Evolutionary conservation across 129 eudicot genomes (phyloP), one percentile per base, ranked within the genome.

Genomic region (Flaveria sonorensis): DNA sequence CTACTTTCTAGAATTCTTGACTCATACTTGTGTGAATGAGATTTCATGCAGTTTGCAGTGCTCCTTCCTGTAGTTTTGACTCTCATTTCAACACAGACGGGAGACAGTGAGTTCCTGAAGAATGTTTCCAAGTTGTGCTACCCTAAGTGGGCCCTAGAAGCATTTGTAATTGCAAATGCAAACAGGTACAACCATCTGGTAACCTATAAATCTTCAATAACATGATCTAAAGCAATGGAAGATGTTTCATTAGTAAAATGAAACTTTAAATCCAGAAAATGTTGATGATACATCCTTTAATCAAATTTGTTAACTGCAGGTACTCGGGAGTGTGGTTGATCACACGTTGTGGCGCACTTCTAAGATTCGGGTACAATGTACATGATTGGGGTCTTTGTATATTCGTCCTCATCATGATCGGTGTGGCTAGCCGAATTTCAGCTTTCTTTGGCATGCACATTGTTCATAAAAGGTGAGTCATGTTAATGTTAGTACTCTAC

Each of bases 121-220:
- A 32, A 30, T 39, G 10, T 93, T 26, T 88, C 89, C 1, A 87
- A 91, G 71, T 40, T 88, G 42, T 88, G 98, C 80, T 93, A 93
- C 77, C 87, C 97, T 45, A 93, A 87, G 77, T 93, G 98, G 98
- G 97, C 97, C 4, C 72, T 90, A 43, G 98, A 93, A 84, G 97
- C 97, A 77, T 90, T 93, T 74, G 97, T 93, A 39, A 82, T 93
- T 46, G 88, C 92, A 70, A 93, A 93, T 79, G 92, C 97, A 53
- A 87, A 89, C 83, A 85, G 91, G 98, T 90, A 86, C 10, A 26
- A 21, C 28, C 77, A 39, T 79, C 65, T 57, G 7, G 55, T 61
- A 77, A 10, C 50, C 12, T 32, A 36, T 36, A 12, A 36, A 36
- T 36, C 4, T 40, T 62, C 21, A 26, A 32, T 18, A 24, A 24